phyloP scores from a whole-genome alignment of 1,139 yeast genomes.

The Geotrichum fermentans region DNA sequence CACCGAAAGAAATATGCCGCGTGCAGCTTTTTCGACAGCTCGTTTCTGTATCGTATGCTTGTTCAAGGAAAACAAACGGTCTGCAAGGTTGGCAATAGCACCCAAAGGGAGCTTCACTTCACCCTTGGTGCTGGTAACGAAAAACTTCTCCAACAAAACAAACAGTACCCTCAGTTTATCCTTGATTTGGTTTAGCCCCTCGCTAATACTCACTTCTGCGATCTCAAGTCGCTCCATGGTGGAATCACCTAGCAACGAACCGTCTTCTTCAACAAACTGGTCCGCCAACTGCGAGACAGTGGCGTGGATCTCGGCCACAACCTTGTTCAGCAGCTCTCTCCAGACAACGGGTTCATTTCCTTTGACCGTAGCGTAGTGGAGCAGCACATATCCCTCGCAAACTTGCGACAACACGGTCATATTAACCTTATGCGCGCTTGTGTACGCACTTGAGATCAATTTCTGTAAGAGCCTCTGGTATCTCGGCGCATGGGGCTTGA shows the following conservation, averaged over 20 bases:
- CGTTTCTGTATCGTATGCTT: conserved; percentile 21
- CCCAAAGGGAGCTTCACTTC: conserved; percentile 34
- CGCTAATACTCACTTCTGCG: not conserved
- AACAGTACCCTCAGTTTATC: conserved; percentile 26
- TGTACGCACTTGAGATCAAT: conserved; percentile 37
- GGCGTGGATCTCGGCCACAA: conserved; percentile 29
- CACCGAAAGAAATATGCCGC: conserved; percentile 23
- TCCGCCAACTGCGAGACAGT: conserved; percentile 22
- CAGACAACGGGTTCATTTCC: conserved; percentile 40
- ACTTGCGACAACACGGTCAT: conserved; percentile 41
- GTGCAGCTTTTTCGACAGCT: conserved; percentile 24
- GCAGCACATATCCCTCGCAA: conserved; percentile 52
- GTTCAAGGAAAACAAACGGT: conserved; percentile 28
- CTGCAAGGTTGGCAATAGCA: conserved; percentile 26
- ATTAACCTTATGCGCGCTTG: conserved; percentile 37
- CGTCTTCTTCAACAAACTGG: conserved; percentile 27
- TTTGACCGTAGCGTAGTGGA: conserved; percentile 57
- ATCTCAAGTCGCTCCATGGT: conserved; percentile 3
- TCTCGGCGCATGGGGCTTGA: conserved; percentile 70
- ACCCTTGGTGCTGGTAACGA: conserved; percentile 28
- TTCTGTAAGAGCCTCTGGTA: conserved; percentile 47
- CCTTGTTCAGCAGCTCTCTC: conserved; percentile 26
- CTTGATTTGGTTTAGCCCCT: conserved; percentile 6
- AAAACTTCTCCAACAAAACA: conserved; percentile 26
- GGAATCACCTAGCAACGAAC: not conserved